Base-by-base conservation (phyloP, 768 basidiomycete genomes). In the Podaxis sp. region DNA sequence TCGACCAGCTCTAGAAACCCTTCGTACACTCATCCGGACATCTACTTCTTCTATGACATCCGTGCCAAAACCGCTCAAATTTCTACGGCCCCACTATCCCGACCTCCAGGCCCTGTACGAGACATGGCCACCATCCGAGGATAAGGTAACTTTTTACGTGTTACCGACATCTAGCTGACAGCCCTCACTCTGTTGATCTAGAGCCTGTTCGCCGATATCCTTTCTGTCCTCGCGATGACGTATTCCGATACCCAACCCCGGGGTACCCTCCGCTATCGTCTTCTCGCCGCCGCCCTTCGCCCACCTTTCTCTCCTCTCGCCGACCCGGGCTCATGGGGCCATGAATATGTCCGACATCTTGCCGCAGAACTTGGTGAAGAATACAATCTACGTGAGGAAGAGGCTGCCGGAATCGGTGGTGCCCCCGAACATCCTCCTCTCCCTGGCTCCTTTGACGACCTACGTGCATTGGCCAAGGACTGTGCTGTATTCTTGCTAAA, bases 11-110 rank as follows among this genome's bases (percentile, higher is more conserved):
- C 81, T 99, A 13, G 96, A 99, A 77, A 93, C 93, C 3, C 82
- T 99, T 9, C 85, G 96, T 51, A 94, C 91, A 5, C 80, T 98
- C 46, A 98, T 98, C 69, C 83, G 93, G 69, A 98, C 96, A 5
- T 95, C 95, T 10, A 99, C 97, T 3, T 95, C 93, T 14, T 97
- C 95, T 5, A 98, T 99, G 96, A 99, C 97, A 10, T 95, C 94
- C 23, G 96, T 99, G 9, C 97, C 97, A 1, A 98, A 99, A 78
- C 97, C 97, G 28, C 82, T 99, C 61, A 99, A 99, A 77, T 99
- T 99, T 76, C 83, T 99, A 32, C 89, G 95, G 59, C 95, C 95
- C 36, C 90, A 94, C 71, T 99, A 96, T 71, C 91, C 90, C 51
- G 88, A 86, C 61, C 82, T 96, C 44, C 90, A 95, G 72, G 79